phyloP scores from a whole-genome alignment of 2,329 filamentous ascomycete genomes.

The Trichophyton simii region DNA sequence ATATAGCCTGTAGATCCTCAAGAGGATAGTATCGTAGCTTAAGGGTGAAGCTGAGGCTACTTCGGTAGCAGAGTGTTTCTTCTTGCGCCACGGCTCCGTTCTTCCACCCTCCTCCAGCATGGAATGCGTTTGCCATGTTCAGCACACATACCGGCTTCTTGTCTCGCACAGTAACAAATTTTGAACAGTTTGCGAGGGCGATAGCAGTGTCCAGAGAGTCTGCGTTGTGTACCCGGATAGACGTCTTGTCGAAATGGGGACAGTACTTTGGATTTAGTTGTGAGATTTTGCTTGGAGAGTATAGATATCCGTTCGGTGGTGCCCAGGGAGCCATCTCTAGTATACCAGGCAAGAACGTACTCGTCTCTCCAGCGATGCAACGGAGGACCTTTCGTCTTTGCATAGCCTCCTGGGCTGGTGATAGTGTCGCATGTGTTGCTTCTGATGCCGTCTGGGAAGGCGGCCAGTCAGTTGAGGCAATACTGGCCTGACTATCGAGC shows the following conservation, averaged over 20 bases:
- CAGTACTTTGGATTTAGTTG: conserved; percentile 33
- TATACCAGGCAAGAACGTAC: conserved; percentile 35
- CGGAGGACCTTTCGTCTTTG: conserved; percentile 23
- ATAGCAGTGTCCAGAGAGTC: conserved; percentile 49
- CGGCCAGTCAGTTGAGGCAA: background rate
- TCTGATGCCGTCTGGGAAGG: background rate
- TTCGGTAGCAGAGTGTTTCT: conserved; percentile 55
- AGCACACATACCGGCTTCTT: conserved; percentile 44
- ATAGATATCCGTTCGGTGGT: conserved; percentile 30
- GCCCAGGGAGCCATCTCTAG: conserved; percentile 33
- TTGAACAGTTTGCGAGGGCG: conserved; percentile 19
- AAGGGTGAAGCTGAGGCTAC: conserved; percentile 31
- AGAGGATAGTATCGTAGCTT: conserved; percentile 42
- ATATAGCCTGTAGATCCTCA: conserved; percentile 40
- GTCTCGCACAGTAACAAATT: conserved; percentile 18
- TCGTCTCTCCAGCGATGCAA: conserved; percentile 38
- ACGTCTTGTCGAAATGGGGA: conserved; percentile 27
- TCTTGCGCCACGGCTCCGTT: conserved; percentile 54
- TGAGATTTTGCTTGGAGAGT: conserved; percentile 26
- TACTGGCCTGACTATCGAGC: conserved; percentile 4
- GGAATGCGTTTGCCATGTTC: conserved; percentile 50
- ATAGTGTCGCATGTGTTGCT: background rate
- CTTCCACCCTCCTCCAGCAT: conserved; percentile 52
- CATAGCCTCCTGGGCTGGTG: background rate
- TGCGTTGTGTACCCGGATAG: conserved; percentile 42